Conservation (phyloP, 768 basidiomycete species). For the Trametes elegans region DNA sequence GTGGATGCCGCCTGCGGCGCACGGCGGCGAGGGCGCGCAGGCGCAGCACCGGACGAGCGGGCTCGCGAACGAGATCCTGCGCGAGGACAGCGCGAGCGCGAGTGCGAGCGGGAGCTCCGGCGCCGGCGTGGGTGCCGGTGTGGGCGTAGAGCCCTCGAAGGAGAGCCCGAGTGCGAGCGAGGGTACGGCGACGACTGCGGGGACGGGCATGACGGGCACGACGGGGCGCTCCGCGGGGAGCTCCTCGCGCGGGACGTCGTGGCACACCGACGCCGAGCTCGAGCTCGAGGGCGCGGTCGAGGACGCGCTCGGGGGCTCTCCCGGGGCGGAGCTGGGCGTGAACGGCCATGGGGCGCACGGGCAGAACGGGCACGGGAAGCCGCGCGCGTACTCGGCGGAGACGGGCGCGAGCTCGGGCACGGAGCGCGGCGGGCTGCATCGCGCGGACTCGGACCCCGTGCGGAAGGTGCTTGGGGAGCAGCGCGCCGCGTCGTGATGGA, state of each 20-base stretch:
- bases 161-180: constrained; percentile 16
- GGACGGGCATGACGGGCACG: constrained; percentile 6
- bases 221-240: constrained; percentile 14
- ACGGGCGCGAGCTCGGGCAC: constrained; percentile 2
- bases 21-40: not conserved
- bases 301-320: not conserved
- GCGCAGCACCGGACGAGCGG: constrained; percentile 22
- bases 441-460: constrained; percentile 23
- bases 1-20: constrained; percentile 28
- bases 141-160: too few species aligned
- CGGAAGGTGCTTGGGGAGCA: constrained; percentile 4
- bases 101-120: constrained; percentile 3
- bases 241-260: constrained; percentile 29
- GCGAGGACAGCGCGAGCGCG: constrained; percentile 12
- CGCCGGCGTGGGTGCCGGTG: not conserved
- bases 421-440: constrained; percentile 6
- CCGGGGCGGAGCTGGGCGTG: not conserved
- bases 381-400: constrained; percentile 20
- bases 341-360: not conserved
- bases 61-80: constrained; percentile 30
- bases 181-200: constrained; percentile 12
- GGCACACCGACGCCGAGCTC: constrained; percentile 20
- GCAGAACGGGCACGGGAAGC: constrained; percentile 9
- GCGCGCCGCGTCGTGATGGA: not conserved
- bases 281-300: not conserved